Evolutionary conservation across 257 asterid genomes (phyloP).

Genomic region (Agastache rugosa): DNA sequence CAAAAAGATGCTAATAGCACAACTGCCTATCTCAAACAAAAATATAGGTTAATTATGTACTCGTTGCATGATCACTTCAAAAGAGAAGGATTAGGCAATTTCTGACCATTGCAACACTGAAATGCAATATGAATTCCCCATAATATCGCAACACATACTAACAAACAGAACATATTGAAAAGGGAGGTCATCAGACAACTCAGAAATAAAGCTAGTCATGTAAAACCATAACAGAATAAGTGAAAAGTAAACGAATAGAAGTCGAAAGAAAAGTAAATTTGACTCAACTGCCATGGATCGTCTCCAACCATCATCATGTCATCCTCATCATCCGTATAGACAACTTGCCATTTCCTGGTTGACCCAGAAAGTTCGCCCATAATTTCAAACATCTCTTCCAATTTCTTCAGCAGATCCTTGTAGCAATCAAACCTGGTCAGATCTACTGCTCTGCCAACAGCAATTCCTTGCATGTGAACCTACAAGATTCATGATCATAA

Average conservation of each 20-base stretch:
- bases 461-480: conserved; percentile 98
- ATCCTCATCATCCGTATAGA: conserved; percentile 92
- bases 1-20: neutral
- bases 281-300: conserved; percentile 99
- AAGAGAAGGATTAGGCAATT: neutral
- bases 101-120: neutral
- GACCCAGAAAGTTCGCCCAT: conserved; percentile 76
- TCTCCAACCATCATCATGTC: conserved; percentile 99
- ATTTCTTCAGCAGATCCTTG: conserved; percentile 77
- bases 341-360: conserved; percentile 92
- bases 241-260: conserved; percentile 1
- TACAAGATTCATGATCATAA: conserved; percentile 24
- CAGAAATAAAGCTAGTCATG: conserved; percentile 9
- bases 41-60: neutral
- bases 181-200: conserved; percentile 13
- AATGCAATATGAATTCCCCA: neutral
- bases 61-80: neutral
- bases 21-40: neutral
- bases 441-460: conserved; percentile 98
- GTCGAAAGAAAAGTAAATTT: conserved; percentile 18
- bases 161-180: neutral
- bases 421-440: conserved; percentile 77
- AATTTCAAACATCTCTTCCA: conserved; percentile 93
- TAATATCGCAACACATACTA: conserved; percentile 1
- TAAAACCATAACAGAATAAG: conserved; percentile 5